phyloP scores from a whole-genome alignment of 371 early-diverging fungal species.

The Umbelopsis sp. region DNA sequence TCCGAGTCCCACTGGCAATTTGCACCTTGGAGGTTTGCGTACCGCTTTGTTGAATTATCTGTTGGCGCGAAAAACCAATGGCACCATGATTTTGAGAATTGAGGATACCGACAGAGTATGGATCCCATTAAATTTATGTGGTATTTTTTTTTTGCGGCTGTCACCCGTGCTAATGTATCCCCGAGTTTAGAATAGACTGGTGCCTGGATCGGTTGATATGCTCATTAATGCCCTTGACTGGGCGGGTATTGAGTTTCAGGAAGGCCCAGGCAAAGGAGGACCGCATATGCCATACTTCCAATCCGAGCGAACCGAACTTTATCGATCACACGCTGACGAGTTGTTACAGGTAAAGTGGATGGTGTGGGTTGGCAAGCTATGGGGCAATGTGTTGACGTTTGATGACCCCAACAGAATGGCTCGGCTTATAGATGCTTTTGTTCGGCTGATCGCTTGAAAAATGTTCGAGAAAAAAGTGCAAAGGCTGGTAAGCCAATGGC shows the following conservation, averaged over 20 bases:
- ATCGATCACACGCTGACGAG: conserved; percentile 66
- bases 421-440: conserved; percentile 95
- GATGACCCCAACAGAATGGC: conserved; percentile 38
- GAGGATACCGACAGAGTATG: conserved; percentile 92
- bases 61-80: conserved; percentile 74
- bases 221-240: conserved; percentile 72
- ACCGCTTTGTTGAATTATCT: conserved; percentile 93
- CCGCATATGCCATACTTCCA: conserved; percentile 74
- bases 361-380: not conserved
- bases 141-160: not conserved
- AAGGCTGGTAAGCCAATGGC: conserved; percentile 63
- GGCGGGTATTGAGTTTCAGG: conserved; percentile 83
- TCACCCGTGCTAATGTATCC: not conserved
- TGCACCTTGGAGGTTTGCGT: conserved; percentile 93
- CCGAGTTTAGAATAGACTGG: conserved; percentile 65
- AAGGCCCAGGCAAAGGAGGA: conserved; percentile 74
- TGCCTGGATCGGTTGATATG: conserved; percentile 77
- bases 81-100: conserved; percentile 85
- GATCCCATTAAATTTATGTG: not conserved
- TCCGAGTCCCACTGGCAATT: conserved; percentile 92
- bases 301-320: conserved; percentile 76
- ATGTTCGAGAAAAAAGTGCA: conserved; percentile 59
- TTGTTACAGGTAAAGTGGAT: conserved; percentile 59
- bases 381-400: not conserved
- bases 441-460: conserved; percentile 69